Conservation (phyloP, 805 yeast genomes). For the Metschnikowia amazonensis region DNA sequence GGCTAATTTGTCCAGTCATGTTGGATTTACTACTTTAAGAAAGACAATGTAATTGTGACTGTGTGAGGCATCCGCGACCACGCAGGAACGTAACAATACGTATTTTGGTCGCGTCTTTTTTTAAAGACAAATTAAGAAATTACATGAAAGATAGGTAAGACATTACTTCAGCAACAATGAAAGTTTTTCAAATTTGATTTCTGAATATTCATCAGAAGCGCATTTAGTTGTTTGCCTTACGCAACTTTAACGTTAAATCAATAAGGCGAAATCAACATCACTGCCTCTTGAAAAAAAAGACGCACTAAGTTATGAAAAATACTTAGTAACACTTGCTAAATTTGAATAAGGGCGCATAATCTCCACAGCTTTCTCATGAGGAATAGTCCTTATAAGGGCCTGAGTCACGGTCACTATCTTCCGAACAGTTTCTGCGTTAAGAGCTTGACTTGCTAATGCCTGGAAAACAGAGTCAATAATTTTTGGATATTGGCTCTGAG, state of each 20-base stretch:
- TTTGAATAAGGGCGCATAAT: constrained; percentile 62
- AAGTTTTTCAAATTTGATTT: background rate
- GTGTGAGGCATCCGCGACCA: background rate
- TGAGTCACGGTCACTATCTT: constrained; percentile 60
- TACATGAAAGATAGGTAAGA: background rate
- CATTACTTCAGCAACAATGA: background rate
- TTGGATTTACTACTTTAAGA: background rate
- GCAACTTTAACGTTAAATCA: background rate
- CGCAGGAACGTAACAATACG: constrained; percentile 1
- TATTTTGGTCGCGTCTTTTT: background rate
- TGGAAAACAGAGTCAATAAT: constrained; percentile 68
- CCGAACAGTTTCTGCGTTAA: constrained; percentile 70
- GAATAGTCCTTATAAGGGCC: constrained; percentile 57
- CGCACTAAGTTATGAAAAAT: constrained; percentile 38
- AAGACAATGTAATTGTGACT: constrained; percentile 7
- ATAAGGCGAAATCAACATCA: no score
- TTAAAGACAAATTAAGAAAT: background rate
- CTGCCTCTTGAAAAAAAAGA: background rate
- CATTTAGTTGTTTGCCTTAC: background rate
- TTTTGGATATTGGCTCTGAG: constrained; percentile 52
- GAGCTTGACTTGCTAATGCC: constrained; percentile 64
- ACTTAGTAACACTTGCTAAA: constrained; percentile 55
- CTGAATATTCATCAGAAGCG: background rate
- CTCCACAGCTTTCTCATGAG: constrained; percentile 65
- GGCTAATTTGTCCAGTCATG: constrained; percentile 4